phyloP scores from a whole-genome alignment of 225 moss, liverwort and hornwort genomes.

The Asterella californica region DNA sequence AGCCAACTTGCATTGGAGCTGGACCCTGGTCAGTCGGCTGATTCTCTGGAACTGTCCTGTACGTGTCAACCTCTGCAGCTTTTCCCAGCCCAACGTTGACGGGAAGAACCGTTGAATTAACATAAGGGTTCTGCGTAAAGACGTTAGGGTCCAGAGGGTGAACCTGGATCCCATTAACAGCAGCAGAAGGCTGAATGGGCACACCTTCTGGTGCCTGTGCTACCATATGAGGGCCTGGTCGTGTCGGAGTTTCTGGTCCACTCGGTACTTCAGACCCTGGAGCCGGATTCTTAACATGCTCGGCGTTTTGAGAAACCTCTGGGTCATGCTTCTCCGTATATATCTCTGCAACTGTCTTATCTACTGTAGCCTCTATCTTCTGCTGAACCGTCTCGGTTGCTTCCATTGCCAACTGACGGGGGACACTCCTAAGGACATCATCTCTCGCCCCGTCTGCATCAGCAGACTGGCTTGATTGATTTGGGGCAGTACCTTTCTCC shows the following conservation, averaged over 20 bases:
- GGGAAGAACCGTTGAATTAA: background rate
- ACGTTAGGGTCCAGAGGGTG: background rate
- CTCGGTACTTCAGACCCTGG: background rate
- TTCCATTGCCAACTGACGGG: background rate
- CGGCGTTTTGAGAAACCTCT: background rate
- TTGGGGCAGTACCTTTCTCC: background rate
- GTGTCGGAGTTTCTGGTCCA: background rate
- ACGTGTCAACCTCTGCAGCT: background rate
- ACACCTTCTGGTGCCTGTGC: background rate
- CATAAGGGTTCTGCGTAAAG: background rate
- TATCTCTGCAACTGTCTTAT: background rate
- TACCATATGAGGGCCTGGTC: background rate
- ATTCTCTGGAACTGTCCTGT: background rate
- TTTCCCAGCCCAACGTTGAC: background rate
- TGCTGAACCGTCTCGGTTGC: background rate
- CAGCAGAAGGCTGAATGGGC: background rate
- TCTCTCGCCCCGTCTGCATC: background rate
- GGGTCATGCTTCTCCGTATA: background rate
- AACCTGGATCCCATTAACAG: background rate
- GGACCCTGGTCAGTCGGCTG: slow-evolving; percentile 4
- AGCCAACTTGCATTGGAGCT: slow-evolving; percentile 9
- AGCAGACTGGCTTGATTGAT: background rate
- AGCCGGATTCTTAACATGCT: background rate
- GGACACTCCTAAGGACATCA: background rate
- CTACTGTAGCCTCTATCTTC: background rate